Base-by-base conservation (phyloP, 768 basidiomycete species). In the Cyclocybe cylindracea region DNA sequence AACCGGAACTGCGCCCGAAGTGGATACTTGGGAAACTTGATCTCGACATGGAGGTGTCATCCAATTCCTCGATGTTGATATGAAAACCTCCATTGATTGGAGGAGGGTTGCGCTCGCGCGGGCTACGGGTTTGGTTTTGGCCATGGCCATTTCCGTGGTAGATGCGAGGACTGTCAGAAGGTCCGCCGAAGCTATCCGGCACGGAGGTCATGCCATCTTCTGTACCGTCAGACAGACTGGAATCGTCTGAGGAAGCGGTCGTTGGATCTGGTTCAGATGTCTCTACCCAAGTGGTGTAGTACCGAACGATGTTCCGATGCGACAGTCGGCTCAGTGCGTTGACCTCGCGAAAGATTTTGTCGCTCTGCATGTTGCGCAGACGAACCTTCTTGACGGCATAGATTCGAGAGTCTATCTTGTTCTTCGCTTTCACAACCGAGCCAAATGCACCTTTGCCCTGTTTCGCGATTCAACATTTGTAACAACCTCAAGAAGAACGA, bases 351-450 rank as follows among this genome's bases (percentile, higher is more conserved):
- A 92, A 91, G 51, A 97, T 94, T 70, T 87, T 94, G 63, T 94
- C 92, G 55, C 84, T 91, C 59, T 93, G 88, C 50, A 78, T 77
- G 0, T 84, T 84, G 38, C 85, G 84, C 13, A 96, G 77, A 40
- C 86, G 85, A 57, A 98, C 85, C 68, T 96, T 95, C 78, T 98
- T 94, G 47, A 94, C 91, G 10, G 90, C 91, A 64, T 94, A 94
- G 50, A 92, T 89, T 18, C 89, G 78, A 9, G 77, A 80, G 63
- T 97, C 94, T 16, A 95, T 85, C 73, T 85, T 90, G 62, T 96
- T 94, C 41, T 87, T 78, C 2, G 94, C 94, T 65, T 97, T 97
- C 31, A 97, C 93, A 0, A 97, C 94, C n/a, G 91, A 90, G 0
- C 94, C 94, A 66, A 93, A 96, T 0, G 83, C 92, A 0, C 94